Conservation (phyloP, 1,284 basidiomycete genomes). For the Marasmius oreades region DNA sequence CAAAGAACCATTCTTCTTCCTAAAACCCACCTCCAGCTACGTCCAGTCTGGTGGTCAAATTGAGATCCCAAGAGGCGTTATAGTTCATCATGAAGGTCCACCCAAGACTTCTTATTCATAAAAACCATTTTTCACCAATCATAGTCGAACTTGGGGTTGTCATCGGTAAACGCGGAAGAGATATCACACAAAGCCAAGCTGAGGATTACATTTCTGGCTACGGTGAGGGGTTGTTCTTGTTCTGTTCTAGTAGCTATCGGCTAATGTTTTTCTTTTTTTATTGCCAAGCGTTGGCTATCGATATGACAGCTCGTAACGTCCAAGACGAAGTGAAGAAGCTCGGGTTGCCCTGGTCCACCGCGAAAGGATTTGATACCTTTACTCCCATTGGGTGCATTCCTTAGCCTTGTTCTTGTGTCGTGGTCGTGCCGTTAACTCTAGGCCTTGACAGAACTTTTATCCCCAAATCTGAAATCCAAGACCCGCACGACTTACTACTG, state of each 20-base stretch:
- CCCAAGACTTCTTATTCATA: not conserved
- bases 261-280: not conserved
- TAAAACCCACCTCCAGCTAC: conserved; percentile 94
- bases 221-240: not conserved
- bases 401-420: not conserved
- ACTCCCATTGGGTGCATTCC: conserved; percentile 62
- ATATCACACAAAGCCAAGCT: conserved; percentile 1
- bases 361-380: conserved; percentile 90
- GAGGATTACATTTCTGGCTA: not conserved
- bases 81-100: conserved; percentile 89
- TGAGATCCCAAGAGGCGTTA: conserved; percentile 83
- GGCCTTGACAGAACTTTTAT: conserved; percentile 64
- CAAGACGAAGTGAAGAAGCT: conserved; percentile 92
- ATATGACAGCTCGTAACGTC: conserved; percentile 94
- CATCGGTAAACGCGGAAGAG: not conserved
- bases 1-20: conserved; percentile 97
- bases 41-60: conserved; percentile 73
- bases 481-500: conserved; percentile 75
- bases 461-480: conserved; percentile 65
- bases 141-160: conserved; percentile 1
- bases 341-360: conserved; percentile 92
- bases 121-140: not conserved
- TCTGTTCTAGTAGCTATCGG: not conserved
- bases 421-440: not conserved
- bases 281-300: conserved; percentile 79